Evolutionary conservation across 306 rosid genomes (phyloP).

Genomic region (Cucurbita argyrosperma): DNA sequence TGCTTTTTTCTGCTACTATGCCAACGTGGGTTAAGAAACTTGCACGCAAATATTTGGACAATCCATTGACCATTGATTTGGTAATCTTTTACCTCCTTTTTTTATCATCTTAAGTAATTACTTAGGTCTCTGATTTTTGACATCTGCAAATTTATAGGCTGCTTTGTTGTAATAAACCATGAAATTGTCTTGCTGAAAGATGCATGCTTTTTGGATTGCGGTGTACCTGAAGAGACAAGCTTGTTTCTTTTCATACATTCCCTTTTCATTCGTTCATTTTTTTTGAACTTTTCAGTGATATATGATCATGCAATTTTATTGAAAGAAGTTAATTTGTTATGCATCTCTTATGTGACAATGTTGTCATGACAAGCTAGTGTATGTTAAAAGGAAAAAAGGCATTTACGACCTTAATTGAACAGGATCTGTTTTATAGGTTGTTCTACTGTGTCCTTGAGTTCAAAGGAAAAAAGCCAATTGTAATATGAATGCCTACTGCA

Average conservation of each 20-base stretch:
- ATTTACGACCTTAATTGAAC: too few relatives aligned
- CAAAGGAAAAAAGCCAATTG: neutral
- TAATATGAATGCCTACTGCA: neutral
- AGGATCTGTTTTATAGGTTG: too few relatives aligned
- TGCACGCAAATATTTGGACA: slow-evolving; percentile 68
- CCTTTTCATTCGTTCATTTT: neutral
- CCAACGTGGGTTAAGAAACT: slow-evolving; percentile 87
- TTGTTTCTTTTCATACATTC: neutral
- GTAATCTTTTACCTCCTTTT: slow-evolving; percentile 21
- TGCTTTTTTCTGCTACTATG: slow-evolving; percentile 99
- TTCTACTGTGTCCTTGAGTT: too few relatives aligned
- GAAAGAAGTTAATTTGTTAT: neutral
- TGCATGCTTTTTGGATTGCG: neutral
- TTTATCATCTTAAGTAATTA: neutral
- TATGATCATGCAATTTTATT: neutral
- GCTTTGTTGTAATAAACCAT: neutral
- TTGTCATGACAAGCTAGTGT: neutral
- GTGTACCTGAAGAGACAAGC: neutral
- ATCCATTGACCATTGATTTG: slow-evolving; percentile 92
- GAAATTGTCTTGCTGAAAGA: neutral
- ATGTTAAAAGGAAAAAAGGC: neutral
- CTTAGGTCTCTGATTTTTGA: neutral
- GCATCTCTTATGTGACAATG: neutral
- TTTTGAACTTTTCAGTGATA: neutral
- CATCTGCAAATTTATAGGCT: neutral